Conservation (phyloP, 345 rosid genomes). For the Pistacia atlantica region DNA sequence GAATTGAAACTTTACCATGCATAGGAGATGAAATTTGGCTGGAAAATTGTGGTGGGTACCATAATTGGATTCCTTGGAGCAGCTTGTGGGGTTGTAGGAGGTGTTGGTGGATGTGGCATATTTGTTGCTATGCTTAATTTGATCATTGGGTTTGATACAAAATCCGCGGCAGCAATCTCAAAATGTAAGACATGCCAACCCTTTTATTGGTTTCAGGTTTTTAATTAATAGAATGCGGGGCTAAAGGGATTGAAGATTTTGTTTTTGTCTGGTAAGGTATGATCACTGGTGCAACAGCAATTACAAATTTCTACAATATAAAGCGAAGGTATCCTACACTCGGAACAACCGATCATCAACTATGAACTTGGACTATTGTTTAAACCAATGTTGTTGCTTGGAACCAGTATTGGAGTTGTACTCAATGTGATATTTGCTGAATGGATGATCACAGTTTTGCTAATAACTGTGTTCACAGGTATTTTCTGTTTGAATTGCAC, state of each 20-base stretch:
- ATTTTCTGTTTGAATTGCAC: background rate
- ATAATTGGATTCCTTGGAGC: constrained; percentile 54
- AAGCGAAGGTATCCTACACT: constrained; percentile 51
- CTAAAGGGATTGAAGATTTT: background rate
- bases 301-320: constrained; percentile 43
- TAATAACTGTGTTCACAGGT: constrained; percentile 45
- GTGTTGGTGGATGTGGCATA: constrained; percentile 59
- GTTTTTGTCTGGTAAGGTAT: constrained; percentile 30
- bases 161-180: constrained; percentile 52
- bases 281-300: constrained; percentile 45
- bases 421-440: constrained; percentile 51
- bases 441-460: constrained; percentile 54
- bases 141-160: constrained; percentile 51
- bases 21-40: constrained; percentile 39
- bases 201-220: background rate
- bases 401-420: constrained; percentile 50
- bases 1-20: background rate
- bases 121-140: constrained; percentile 55
- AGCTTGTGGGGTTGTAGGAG: constrained; percentile 55
- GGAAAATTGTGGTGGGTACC: constrained; percentile 45
- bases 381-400: constrained; percentile 51
- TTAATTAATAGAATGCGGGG: background rate
- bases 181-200: constrained; percentile 35
- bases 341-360: constrained; percentile 50
- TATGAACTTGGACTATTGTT: constrained; percentile 52